Evolutionary conservation across 306 rosid genomes (phyloP).

Genomic region (Cicer bijugum): DNA sequence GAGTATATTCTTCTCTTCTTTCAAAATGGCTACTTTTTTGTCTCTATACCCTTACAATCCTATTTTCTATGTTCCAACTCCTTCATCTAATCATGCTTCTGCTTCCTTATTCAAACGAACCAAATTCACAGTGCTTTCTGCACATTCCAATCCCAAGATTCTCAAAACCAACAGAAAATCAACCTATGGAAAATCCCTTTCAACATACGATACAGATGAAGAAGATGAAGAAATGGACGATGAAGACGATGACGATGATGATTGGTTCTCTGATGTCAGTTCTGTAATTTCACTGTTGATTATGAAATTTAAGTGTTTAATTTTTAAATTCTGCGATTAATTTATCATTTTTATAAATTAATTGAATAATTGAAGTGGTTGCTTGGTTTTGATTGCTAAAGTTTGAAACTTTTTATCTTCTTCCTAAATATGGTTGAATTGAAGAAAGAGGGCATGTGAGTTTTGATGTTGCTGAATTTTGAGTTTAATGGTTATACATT

Average conservation of each 20-base stretch:
- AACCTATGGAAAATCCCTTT: constrained; percentile 56
- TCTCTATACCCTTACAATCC: constrained; percentile 54
- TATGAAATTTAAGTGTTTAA: not conserved
- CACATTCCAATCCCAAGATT: constrained; percentile 79
- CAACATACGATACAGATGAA: constrained; percentile 60
- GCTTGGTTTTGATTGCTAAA: not conserved
- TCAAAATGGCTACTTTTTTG: constrained; percentile 55
- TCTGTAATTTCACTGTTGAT: not conserved
- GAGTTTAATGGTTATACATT: too few relatives aligned
- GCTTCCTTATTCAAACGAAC: constrained; percentile 14
- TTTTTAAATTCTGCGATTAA: not conserved
- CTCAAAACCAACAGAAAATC: constrained; percentile 75
- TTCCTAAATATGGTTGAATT: not conserved
- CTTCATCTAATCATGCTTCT: constrained; percentile 30
- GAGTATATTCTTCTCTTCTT: constrained; percentile 60
- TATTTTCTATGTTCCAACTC: constrained; percentile 14
- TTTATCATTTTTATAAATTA: not conserved
- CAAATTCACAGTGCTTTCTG: constrained; percentile 57
- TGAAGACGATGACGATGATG: constrained; percentile 44
- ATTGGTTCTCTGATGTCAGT: constrained; percentile 67
- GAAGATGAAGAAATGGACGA: constrained; percentile 46
- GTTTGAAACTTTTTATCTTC: not conserved
- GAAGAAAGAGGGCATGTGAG: not conserved
- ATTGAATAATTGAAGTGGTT: not conserved
- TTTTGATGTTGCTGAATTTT: constrained; percentile 3